A percentile compares a stretch with the other conserved stretches of the same genome.
phyloP scores from a whole-genome alignment of 352 stramenopile species.

The Pythium myriotylum region DNA sequence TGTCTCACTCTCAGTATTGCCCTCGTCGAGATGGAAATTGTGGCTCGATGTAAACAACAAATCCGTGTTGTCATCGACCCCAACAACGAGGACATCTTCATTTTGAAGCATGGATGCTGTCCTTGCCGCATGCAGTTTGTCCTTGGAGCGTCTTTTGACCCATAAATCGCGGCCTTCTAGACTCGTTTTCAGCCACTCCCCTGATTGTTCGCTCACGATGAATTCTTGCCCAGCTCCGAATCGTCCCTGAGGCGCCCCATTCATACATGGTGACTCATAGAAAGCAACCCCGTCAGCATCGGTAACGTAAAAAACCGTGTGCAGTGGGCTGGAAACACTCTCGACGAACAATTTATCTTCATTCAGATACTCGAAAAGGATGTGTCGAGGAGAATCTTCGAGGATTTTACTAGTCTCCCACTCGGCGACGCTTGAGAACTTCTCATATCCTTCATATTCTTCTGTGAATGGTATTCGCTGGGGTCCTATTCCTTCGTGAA shows the following conservation, averaged over 20 bases:
- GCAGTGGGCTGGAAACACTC: no score
- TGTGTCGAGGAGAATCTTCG: background rate
- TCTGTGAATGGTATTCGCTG: constrained; percentile 40
- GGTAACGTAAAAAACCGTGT: constrained; percentile 3
- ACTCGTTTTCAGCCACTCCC: constrained; percentile 10
- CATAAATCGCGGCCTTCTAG: constrained; percentile 30
- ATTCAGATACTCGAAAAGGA: no score
- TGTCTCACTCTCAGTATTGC: constrained; percentile 55
- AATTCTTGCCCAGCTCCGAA: constrained; percentile 8
- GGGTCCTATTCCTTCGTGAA: constrained; percentile 61
- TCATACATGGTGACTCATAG: background rate
- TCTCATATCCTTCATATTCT: constrained; percentile 61
- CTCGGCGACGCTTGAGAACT: constrained; percentile 16
- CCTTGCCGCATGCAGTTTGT: constrained; percentile 37
- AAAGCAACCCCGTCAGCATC: constrained; percentile 4
- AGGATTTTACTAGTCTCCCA: background rate
- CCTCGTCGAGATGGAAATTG: constrained; percentile 59
- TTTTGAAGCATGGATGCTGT: constrained; percentile 25
- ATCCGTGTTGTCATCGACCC: constrained; percentile 52
- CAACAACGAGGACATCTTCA: constrained; percentile 65
- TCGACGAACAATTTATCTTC: no score
- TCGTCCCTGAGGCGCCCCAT: background rate
- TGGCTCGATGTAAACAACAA: constrained; percentile 30
- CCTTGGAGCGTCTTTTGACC: constrained; percentile 44
- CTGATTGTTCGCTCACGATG: background rate